These are phyloP conservation scores for Adansonia grandidieri DNA, from an alignment of 441 rosid species.

Conservation along the genomic window DNA sequence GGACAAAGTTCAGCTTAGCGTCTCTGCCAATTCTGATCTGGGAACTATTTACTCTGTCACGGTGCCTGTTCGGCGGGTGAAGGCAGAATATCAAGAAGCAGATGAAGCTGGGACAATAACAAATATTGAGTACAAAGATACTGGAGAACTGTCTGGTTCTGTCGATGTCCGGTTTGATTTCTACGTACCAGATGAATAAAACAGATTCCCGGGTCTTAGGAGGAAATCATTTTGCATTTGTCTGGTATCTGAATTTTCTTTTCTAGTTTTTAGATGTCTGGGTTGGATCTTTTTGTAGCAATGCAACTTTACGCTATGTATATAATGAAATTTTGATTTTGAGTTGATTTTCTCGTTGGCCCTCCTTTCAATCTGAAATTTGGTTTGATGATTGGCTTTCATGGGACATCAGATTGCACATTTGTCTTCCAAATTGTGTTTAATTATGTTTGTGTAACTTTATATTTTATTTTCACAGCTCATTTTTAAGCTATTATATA, in stretches of 20 bases:
- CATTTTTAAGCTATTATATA: no score
- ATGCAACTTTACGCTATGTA: conserved; percentile 37
- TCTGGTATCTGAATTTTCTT: background rate
- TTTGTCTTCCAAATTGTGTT: background rate
- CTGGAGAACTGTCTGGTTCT: conserved; percentile 68
- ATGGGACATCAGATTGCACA: background rate
- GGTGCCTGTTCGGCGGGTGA: conserved; percentile 90
- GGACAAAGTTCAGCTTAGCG: conserved; percentile 93
- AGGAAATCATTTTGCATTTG: background rate
- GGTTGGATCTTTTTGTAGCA: conserved; percentile 28
- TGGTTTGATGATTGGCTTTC: background rate
- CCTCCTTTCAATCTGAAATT: conserved; percentile 14
- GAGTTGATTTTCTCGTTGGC: conserved; percentile 31
- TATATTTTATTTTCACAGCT: background rate
- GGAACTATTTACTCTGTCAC: conserved; percentile 95
- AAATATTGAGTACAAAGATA: conserved; percentile 79
- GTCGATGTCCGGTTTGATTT: conserved; percentile 93
- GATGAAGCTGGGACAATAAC: conserved; percentile 71
- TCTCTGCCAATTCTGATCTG: conserved; percentile 20
- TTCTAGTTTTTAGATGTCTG: conserved; percentile 22
- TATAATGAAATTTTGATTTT: conserved; percentile 38
- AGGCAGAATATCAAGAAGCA: conserved; percentile 72
- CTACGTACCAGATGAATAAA: conserved; percentile 72
- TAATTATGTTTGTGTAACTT: background rate
- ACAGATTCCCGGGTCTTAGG: conserved; percentile 19